These are phyloP conservation scores for Beauveria scarabaeidicola DNA, from an alignment of 2,329 filamentous ascomycete species.

Conservation along the genomic window DNA sequence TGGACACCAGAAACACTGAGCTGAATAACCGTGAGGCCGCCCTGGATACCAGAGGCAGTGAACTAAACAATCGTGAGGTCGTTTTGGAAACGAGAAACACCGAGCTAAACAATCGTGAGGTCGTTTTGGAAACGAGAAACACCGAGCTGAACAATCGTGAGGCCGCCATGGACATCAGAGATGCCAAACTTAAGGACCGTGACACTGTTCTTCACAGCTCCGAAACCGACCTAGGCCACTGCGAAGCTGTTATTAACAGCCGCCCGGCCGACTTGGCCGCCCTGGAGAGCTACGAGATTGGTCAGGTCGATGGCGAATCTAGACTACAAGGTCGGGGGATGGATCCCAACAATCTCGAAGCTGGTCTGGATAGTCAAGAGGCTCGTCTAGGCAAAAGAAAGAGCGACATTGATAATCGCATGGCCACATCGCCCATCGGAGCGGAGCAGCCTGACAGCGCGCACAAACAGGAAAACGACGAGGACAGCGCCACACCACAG, in stretches of 20 bases:
- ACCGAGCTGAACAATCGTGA: neutral
- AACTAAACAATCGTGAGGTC: too few species aligned
- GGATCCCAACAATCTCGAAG: neutral
- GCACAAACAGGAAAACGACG: neutral
- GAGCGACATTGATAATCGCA: neutral
- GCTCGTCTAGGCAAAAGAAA: too few species aligned
- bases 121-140: accelerated
- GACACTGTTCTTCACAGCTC: neutral
- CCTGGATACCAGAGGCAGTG: neutral
- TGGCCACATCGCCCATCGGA: neutral
- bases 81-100: too few species aligned
- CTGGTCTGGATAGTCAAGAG: neutral
- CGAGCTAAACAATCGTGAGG: too few species aligned
- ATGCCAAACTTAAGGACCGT: neutral
- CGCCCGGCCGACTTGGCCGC: too few species aligned
- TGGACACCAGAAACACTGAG: too few species aligned
- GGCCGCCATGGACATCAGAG: neutral
- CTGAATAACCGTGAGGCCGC: too few species aligned
- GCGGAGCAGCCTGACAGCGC: neutral
- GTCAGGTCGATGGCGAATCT: neutral
- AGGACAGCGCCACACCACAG: neutral
- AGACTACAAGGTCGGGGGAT: neutral
- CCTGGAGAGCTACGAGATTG: neutral
- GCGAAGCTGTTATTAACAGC: neutral
- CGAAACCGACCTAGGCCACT: neutral